Percentiles rank a stretch among this genome's conserved stretches.
These are phyloP conservation scores for Cryoendolithus antarcticus DNA, from an alignment of 2,329 filamentous ascomycete genomes.

Conservation along the genomic window DNA sequence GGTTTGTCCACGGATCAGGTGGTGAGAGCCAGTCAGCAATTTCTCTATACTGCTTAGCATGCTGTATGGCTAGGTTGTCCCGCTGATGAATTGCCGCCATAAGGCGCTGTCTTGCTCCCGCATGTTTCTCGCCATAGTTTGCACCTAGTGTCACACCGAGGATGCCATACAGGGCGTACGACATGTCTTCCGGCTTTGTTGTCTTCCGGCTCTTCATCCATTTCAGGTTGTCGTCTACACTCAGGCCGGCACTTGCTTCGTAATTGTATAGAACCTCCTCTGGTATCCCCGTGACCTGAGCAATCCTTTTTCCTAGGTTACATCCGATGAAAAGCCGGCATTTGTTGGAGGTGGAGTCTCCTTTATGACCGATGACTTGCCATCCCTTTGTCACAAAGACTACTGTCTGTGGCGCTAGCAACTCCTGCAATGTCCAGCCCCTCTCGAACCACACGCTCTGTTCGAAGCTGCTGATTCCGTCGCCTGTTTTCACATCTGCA, in stretches of 20 bases:
- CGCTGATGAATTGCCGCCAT: constrained; percentile 3
- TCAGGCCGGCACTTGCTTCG: too few relatives aligned
- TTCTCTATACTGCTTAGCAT: constrained; percentile 7
- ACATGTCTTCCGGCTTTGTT: constrained; percentile 10
- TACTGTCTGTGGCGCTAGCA: constrained; percentile 8
- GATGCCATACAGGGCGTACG: too few relatives aligned
- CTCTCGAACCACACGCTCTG: constrained; percentile 1
- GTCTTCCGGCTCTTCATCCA: constrained; percentile 13
- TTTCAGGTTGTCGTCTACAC: too few relatives aligned
- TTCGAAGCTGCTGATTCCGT: not conserved
- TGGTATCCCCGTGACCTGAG: too few relatives aligned
- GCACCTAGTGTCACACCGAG: too few relatives aligned
- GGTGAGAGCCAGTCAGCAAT: constrained; percentile 11
- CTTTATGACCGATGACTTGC: not conserved
- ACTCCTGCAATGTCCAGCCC: constrained; percentile 12
- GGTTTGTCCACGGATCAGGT: constrained; percentile 12
- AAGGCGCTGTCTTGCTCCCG: not conserved
- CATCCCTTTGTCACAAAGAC: constrained; percentile 6
- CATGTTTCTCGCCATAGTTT: too few relatives aligned
- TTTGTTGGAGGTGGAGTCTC: too few relatives aligned
- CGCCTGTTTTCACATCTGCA: constrained; percentile 4
- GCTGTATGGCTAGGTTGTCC: constrained; percentile 4
- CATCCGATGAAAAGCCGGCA: too few relatives aligned
- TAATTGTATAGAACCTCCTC: too few relatives aligned
- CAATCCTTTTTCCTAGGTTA: too few relatives aligned